Evolutionary conservation across 2,329 filamentous ascomycete genomes (phyloP), one percentile per base, ranked within the genome.

Genomic region (Trichoderma sp.): DNA sequence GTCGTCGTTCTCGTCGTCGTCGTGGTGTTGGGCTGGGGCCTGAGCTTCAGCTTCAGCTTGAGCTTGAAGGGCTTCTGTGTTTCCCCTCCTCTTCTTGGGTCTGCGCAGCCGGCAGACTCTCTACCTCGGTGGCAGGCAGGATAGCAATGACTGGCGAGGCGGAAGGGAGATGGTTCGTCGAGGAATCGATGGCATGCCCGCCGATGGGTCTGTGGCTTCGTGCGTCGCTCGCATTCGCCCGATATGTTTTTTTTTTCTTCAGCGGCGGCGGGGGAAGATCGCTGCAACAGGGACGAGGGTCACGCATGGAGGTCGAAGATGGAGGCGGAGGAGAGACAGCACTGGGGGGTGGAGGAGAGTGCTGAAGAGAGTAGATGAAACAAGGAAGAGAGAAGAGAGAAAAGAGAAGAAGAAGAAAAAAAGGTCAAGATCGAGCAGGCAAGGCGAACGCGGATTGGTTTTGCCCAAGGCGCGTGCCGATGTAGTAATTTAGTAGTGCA

Each of bases 151-250:
- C 34, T 59, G 62, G 36, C 28, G 57, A 34, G 66, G 61, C 58
- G 69, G 55, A 39, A 71, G 70, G 53, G 50, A 64, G 62, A 57
- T 66, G 28, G 58, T 58, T 61, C 67, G 70, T 68, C 57, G 68
- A 59, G 39, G 58, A 70, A 61, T 71, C 64, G 68, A 68, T 73
- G 65, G 73, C 74, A 75, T 75, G 72, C 65, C 74, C 72, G 71
- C 68, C 61, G 58, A 68, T 64, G 68, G 62, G 50, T 71, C 53
- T 50, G 23, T 71, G n/a, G 64, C 72, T 53, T 72, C 64, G 66
- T 70, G 65, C 53, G 23, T 58, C 26, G 73, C 66, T 72, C 70
- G 74, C 72, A 75, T 73, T 68, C 71, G 68, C 57, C 55, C 59
- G 68, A 71, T 62, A 26, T 26, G 26, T 47, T 39, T 15, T 43